Conservation (phyloP, 2,329 filamentous ascomycete species). For the Epichloe gansuensis region DNA sequence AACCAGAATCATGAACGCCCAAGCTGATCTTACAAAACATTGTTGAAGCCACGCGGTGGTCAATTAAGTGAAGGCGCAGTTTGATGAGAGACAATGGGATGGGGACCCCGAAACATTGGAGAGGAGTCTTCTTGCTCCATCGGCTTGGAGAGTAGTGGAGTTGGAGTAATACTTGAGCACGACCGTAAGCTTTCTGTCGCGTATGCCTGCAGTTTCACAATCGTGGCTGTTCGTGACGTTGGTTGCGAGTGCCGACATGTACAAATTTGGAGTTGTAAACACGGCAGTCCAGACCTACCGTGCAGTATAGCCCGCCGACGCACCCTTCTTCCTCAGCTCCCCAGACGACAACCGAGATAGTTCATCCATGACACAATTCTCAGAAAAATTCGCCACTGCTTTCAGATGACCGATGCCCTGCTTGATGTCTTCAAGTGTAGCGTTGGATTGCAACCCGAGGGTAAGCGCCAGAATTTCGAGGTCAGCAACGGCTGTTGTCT, state of each 20-base stretch:
- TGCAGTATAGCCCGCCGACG: neutral
- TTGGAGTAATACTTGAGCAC: no score
- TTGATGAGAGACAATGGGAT: no score
- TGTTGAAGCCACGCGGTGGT: no score
- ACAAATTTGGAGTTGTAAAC: neutral
- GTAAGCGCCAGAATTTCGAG: conserved; percentile 23
- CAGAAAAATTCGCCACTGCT: conserved; percentile 6
- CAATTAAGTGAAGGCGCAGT: no score
- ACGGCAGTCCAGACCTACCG: neutral
- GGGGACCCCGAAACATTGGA: no score
- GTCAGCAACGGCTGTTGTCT: conserved; percentile 15
- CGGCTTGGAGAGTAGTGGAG: no score
- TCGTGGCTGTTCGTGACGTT: neutral
- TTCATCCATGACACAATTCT: neutral
- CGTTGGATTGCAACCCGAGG: conserved; percentile 22
- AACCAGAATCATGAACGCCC: neutral
- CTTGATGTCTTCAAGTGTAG: conserved; percentile 23
- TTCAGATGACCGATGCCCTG: conserved; percentile 21
- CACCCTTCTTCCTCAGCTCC: neutral
- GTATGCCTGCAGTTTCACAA: neutral
- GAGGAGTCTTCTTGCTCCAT: no score
- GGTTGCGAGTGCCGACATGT: neutral
- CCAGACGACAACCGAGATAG: neutral
- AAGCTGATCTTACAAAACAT: neutral
- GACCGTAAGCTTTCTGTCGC: neutral